These are phyloP conservation scores for Ochromonas danica DNA, from an alignment of 108 stramenopile species.

Conservation along the genomic window DNA sequence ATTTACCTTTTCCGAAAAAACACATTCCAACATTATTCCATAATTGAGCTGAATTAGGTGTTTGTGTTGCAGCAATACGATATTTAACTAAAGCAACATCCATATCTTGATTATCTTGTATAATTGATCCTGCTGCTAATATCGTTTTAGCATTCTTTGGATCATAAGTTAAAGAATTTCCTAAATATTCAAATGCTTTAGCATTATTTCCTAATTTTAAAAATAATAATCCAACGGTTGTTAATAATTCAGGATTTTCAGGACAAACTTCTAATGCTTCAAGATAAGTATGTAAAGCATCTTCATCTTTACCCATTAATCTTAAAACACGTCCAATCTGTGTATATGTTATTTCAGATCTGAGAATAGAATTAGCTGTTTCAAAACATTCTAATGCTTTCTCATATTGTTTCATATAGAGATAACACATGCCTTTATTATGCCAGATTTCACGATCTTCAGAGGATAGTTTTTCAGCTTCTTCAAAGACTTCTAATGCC, in stretches of 20 bases:
- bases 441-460: constrained; percentile 69
- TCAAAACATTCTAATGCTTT: constrained; percentile 56
- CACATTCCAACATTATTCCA: constrained; percentile 75
- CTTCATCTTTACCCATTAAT: constrained; percentile 34
- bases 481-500: constrained; percentile 59
- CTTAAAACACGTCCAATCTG: constrained; percentile 58
- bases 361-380: constrained; percentile 55
- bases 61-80: constrained; percentile 60
- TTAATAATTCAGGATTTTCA: constrained; percentile 61
- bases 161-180: constrained; percentile 60
- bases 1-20: constrained; percentile 62
- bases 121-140: constrained; percentile 64
- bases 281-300: constrained; percentile 30
- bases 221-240: constrained; percentile 59
- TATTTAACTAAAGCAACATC: constrained; percentile 68
- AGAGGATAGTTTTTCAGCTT: constrained; percentile 46
- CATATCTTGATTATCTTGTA: constrained; percentile 64
- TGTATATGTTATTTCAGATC: constrained; percentile 61
- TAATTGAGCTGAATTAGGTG: constrained; percentile 63
- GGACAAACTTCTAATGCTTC: constrained; percentile 65
- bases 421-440: constrained; percentile 57
- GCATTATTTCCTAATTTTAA: constrained; percentile 51
- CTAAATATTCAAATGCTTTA: constrained; percentile 62
- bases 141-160: constrained; percentile 60
- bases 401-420: constrained; percentile 56